Evolutionary conservation across 2,329 filamentous ascomycete species (phyloP).

Genomic region (Epichloe hybrida): DNA sequence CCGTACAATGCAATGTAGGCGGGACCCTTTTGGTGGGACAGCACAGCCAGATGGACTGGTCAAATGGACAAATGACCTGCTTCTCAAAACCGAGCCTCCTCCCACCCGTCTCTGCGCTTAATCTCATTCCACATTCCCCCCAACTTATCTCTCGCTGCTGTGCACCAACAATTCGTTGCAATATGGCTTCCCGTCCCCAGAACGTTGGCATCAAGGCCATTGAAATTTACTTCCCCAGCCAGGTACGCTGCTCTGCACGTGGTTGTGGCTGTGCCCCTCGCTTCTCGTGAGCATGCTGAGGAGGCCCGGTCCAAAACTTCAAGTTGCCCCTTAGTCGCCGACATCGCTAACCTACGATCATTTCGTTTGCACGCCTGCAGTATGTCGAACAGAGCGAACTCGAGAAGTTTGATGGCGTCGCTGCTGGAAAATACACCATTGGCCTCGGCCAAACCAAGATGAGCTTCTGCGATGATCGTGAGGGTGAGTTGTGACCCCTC

Average conservation of each 20-base stretch:
- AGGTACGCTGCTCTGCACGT: constrained; percentile 41
- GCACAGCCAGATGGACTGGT: neutral
- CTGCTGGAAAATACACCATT: constrained; percentile 77
- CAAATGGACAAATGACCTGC: neutral
- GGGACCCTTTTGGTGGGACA: neutral
- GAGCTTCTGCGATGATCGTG: constrained; percentile 82
- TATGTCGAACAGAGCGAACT: constrained; percentile 75
- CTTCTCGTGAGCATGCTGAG: neutral
- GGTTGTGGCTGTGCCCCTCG: constrained; percentile 1
- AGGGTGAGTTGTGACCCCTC: constrained; percentile 43
- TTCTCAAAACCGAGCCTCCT: constrained; percentile 4
- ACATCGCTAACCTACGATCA: constrained; percentile 14
- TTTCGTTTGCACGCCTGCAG: constrained; percentile 27
- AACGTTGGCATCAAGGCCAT: constrained; percentile 91
- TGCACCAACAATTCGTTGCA: constrained; percentile 10
- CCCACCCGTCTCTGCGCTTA: constrained; percentile 1
- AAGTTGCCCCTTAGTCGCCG: constrained; percentile 7
- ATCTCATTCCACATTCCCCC: neutral
- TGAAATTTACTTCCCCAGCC: constrained; percentile 76
- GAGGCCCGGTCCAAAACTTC: constrained; percentile 1
- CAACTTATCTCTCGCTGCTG: neutral
- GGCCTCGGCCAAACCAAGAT: constrained; percentile 84
- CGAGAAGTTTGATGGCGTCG: constrained; percentile 76
- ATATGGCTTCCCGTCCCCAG: constrained; percentile 64
- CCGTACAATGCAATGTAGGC: too few relatives aligned